Conservation (phyloP, 805 yeast species). For the Candida alai region DNA sequence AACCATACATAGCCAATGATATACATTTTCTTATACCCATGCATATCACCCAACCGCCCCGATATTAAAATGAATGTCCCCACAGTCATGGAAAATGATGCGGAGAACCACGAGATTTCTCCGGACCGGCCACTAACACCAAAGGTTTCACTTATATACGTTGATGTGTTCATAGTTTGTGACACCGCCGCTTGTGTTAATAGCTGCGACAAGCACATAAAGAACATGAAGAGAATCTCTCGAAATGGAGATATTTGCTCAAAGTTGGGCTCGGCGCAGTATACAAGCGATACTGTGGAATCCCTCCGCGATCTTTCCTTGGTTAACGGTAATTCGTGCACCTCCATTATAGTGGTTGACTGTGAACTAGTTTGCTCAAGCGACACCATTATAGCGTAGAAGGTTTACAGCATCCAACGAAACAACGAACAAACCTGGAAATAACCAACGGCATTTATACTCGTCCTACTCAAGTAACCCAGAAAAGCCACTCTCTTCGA, state of each 20-base stretch:
- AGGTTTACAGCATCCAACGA: too few species aligned
- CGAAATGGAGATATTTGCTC: conserved; percentile 20
- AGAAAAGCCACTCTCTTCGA: too few species aligned
- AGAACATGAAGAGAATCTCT: conserved; percentile 21
- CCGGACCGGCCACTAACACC: conserved; percentile 23
- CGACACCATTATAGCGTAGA: too few species aligned
- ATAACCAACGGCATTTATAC: too few species aligned
- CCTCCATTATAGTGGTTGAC: too few species aligned
- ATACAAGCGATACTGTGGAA: conserved; percentile 3
- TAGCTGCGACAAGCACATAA: conserved; percentile 25
- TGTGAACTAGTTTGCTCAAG: too few species aligned
- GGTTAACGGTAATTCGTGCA: too few species aligned
- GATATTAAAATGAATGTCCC: conserved; percentile 33
- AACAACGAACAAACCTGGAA: too few species aligned
- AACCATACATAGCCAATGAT: conserved; percentile 22
- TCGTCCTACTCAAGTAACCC: too few species aligned
- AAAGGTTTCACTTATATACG: conserved; percentile 20
- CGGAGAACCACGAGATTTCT: conserved; percentile 33
- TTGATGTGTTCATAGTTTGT: conserved; percentile 22
- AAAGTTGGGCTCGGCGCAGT: conserved; percentile 13
- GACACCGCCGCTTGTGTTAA: conserved; percentile 28
- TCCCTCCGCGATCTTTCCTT: neutral
- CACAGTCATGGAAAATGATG: conserved; percentile 30
- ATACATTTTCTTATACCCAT: conserved; percentile 29
- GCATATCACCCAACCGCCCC: conserved; percentile 33